Evolutionary conservation across 345 rosid species (phyloP).

Genomic region (Nephelium lappaceum): DNA sequence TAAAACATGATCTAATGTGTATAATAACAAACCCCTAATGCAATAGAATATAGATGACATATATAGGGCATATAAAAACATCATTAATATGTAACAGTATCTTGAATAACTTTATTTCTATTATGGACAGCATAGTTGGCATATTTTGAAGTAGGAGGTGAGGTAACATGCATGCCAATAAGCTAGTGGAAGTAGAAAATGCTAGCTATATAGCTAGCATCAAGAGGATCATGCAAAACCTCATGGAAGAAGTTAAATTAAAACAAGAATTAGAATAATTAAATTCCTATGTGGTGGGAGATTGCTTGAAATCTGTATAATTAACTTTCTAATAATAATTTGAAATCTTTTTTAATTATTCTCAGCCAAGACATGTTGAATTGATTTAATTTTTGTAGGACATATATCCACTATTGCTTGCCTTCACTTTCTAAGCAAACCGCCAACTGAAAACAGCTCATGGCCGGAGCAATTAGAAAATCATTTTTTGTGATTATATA

Average conservation of each 20-base stretch:
- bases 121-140: conserved; percentile 1
- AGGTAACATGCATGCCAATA: conserved; percentile 22
- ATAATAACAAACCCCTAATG: background rate
- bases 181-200: conserved; percentile 1
- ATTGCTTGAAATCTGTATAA: background rate
- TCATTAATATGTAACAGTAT: no score
- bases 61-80: background rate
- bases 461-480: background rate
- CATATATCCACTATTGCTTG: conserved; percentile 17
- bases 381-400: conserved; percentile 8
- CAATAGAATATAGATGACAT: background rate
- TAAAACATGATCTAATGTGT: background rate
- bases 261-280: background rate
- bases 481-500: background rate
- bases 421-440: conserved; percentile 18
- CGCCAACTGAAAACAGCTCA: conserved; percentile 18
- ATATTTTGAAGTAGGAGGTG: background rate
- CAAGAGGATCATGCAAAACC: conserved; percentile 16
- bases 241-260: background rate
- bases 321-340: background rate
- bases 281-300: conserved; percentile 16
- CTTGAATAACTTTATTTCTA: background rate
- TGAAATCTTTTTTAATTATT: background rate
- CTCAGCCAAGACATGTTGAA: background rate
- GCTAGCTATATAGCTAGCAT: background rate